Evolutionary conservation across 371 early-diverging fungal genomes (phyloP).

Genomic region (Haplosporangium sp.): DNA sequence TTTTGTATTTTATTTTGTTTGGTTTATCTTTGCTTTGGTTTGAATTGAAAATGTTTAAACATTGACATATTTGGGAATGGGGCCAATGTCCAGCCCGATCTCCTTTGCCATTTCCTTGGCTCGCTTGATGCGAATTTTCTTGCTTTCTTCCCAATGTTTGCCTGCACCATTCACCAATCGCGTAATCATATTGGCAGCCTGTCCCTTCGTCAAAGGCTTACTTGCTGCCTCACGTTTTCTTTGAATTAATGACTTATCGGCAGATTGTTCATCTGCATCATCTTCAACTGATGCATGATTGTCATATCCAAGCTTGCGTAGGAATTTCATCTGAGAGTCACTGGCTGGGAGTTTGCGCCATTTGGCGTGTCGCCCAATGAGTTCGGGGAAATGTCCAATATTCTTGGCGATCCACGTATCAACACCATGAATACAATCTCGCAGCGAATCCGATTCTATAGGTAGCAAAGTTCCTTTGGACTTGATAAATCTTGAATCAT

Average conservation of each 20-base stretch:
- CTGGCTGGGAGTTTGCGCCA: slow-evolving; percentile 70
- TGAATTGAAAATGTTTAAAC: slow-evolving; percentile 11
- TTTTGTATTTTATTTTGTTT: neutral
- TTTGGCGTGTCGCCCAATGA: slow-evolving; percentile 58
- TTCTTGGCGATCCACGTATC: slow-evolving; percentile 68
- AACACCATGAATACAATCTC: slow-evolving; percentile 66
- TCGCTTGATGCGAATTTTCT: slow-evolving; percentile 28
- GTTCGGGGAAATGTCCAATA: slow-evolving; percentile 15
- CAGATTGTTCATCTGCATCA: slow-evolving; percentile 15
- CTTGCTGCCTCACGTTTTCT: neutral
- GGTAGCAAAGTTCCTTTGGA: slow-evolving; percentile 42
- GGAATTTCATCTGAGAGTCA: slow-evolving; percentile 59
- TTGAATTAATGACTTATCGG: neutral
- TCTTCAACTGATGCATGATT: slow-evolving; percentile 5
- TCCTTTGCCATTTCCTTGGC: slow-evolving; percentile 43
- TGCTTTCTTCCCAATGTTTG: slow-evolving; percentile 38
- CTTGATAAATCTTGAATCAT: neutral
- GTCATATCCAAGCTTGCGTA: slow-evolving; percentile 53
- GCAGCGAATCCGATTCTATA: slow-evolving; percentile 58
- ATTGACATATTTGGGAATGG: slow-evolving; percentile 33
- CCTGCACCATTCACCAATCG: slow-evolving; percentile 62
- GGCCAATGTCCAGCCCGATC: slow-evolving; percentile 45
- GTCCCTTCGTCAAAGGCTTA: slow-evolving; percentile 62
- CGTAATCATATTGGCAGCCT: slow-evolving; percentile 69
- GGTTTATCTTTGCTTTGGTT: neutral